Conservation (phyloP, 1,139 yeast species). For the Suhomyces choctaworum region DNA sequence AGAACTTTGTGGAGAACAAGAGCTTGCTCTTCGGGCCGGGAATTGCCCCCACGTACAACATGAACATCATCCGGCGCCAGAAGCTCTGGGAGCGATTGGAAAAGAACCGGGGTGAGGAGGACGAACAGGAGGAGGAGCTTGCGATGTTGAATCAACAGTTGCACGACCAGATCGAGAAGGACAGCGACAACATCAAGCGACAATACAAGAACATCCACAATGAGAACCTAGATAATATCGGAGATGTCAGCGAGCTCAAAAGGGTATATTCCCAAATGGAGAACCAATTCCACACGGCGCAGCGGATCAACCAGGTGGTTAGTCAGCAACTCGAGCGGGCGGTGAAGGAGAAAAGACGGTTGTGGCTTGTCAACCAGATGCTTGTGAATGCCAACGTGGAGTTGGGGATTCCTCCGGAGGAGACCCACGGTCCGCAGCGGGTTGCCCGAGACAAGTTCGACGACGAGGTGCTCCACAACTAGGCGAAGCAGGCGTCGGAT, state of each 20-base stretch:
- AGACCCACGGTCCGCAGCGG: conserved; percentile 20
- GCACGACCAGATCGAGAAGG: conserved; percentile 10
- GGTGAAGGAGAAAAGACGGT: conserved; percentile 39
- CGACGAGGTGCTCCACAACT: conserved; percentile 18
- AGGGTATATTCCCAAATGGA: conserved; percentile 21
- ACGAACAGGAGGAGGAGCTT: conserved; percentile 11
- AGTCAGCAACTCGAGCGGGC: conserved; percentile 40
- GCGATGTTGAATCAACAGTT: conserved; percentile 6
- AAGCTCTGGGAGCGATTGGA: conserved; percentile 14
- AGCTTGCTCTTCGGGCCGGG: conserved; percentile 10
- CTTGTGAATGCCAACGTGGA: conserved; percentile 52
- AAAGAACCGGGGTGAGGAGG: conserved; percentile 9
- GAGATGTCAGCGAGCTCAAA: conserved; percentile 22
- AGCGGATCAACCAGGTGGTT: conserved; percentile 49
- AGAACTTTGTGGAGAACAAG: conserved; percentile 21
- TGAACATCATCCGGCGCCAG: conserved; percentile 18
- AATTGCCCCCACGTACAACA: conserved; percentile 4
- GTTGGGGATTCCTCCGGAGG: conserved; percentile 36
- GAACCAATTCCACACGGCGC: conserved; percentile 41
- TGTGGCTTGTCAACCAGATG: conserved; percentile 60
- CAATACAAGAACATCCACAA: conserved; percentile 7
- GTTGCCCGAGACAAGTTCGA: conserved; percentile 35
- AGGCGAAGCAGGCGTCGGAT: no score
- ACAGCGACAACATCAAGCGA: conserved; percentile 9
- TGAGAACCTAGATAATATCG: conserved; percentile 18